Percentiles rank a stretch among this genome's conserved stretches.
phyloP scores from a whole-genome alignment of 1,284 basidiomycete genomes.

The Megacollybia platyphylla region DNA sequence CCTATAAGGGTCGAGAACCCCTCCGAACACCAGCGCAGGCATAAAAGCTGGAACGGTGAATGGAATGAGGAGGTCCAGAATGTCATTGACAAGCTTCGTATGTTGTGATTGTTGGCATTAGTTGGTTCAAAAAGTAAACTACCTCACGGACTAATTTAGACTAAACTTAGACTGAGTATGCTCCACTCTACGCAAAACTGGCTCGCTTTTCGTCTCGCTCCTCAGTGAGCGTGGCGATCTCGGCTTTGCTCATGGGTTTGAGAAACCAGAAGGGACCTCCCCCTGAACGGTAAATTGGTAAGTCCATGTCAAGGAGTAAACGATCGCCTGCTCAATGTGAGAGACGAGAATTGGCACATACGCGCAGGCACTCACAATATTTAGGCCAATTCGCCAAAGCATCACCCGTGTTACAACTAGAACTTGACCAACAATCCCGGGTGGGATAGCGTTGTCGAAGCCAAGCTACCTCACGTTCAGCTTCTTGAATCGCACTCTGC shows the following conservation, averaged over 20 bases:
- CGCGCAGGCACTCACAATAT: constrained; percentile 21
- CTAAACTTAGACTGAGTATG: too few relatives aligned
- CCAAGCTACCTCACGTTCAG: constrained; percentile 34
- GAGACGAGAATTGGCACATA: constrained; percentile 15
- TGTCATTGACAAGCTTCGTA: not conserved
- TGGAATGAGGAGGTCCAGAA: constrained; percentile 8
- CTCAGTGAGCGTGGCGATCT: constrained; percentile 30
- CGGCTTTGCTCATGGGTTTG: constrained; percentile 31
- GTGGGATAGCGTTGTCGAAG: constrained; percentile 33
- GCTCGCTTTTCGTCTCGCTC: constrained; percentile 18
- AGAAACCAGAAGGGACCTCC: constrained; percentile 51
- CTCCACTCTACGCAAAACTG: too few relatives aligned
- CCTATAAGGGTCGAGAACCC: not conserved
- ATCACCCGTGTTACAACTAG: constrained; percentile 30
- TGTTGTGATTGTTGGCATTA: not conserved
- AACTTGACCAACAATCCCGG: constrained; percentile 15
- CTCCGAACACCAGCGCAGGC: not conserved
- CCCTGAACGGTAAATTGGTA: constrained; percentile 35
- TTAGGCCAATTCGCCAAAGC: constrained; percentile 24
- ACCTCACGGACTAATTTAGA: too few relatives aligned
- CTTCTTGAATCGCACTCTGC: constrained; percentile 25
- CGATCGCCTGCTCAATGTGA: constrained; percentile 47
- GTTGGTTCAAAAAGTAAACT: too few relatives aligned
- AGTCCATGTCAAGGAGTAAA: constrained; percentile 42
- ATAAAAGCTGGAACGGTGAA: constrained; percentile 7